A percentile compares a stretch with the other conserved stretches of the same genome.
phyloP scores from a whole-genome alignment of 495 filamentous ascomycete species.

The Xylaria flabelliformis region DNA sequence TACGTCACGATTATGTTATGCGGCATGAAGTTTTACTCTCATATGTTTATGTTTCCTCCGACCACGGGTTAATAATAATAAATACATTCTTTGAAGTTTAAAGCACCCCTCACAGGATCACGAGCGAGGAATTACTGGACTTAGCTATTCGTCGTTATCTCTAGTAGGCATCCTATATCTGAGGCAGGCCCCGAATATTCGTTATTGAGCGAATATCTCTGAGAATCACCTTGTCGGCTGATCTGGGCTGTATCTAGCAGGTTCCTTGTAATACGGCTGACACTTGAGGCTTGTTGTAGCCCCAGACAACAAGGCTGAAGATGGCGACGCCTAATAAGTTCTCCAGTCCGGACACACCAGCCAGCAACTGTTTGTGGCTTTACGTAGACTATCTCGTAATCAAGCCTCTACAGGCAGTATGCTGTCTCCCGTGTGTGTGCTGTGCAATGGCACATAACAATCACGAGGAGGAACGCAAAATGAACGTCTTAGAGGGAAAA shows the following conservation, averaged over 20 bases:
- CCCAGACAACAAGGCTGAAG: not conserved
- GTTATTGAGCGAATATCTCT: not conserved
- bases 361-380: not conserved
- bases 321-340: constrained; percentile 7
- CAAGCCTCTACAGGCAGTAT: not conserved
- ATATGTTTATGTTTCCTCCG: not conserved
- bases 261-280: not conserved
- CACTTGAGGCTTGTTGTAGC: too few relatives aligned
- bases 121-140: not conserved
- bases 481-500: not conserved
- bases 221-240: not conserved
- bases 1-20: constrained; percentile 14
- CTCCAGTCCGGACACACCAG: not conserved
- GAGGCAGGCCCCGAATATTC: not conserved
- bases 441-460: not conserved
- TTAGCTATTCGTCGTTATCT: not conserved
- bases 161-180: not conserved
- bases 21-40: not conserved
- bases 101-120: not conserved
- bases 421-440: not conserved
- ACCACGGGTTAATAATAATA: not conserved
- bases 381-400: constrained; percentile 5
- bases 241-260: not conserved
- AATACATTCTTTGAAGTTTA: not conserved
- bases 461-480: not conserved